Percentiles rank a stretch among this genome's conserved stretches.
Conservation (phyloP, 164 flowering plant genomes). For the Taxillus chinensis region DNA sequence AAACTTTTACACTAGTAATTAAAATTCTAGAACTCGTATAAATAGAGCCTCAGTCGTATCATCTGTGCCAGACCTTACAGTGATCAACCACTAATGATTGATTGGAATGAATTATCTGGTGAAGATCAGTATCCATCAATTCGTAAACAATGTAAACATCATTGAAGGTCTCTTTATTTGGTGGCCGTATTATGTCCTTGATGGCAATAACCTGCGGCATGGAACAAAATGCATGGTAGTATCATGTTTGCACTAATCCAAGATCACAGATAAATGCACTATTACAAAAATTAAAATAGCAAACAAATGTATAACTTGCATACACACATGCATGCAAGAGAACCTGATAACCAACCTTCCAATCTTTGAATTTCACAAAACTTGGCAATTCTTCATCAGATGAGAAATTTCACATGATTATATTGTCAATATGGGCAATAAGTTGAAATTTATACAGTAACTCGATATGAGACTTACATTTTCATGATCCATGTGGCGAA, state of each 20-base stretch:
- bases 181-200: slow-evolving; percentile 44
- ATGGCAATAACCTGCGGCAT: slow-evolving; percentile 33
- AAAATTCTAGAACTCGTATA: no score
- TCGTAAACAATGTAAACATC: slow-evolving; percentile 55
- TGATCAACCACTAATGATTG: slow-evolving; percentile 37
- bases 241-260: not conserved
- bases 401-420: no score
- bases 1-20: no score
- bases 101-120: slow-evolving; percentile 44
- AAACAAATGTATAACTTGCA: no score
- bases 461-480: slow-evolving; percentile 26
- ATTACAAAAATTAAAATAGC: not conserved
- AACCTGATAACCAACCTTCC: not conserved
- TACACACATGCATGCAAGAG: no score
- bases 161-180: slow-evolving; percentile 34
- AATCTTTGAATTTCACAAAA: no score
- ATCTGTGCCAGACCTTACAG: slow-evolving; percentile 32
- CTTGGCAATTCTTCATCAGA: no score
- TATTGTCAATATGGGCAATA: no score
- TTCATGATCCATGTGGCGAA: slow-evolving; percentile 55
- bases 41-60: not conserved
- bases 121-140: slow-evolving; percentile 52
- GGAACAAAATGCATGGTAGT: not conserved
- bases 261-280: not conserved
- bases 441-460: not conserved